Base-by-base conservation (phyloP, 2,329 filamentous ascomycete genomes). In the Amylocarpus encephaloides region DNA sequence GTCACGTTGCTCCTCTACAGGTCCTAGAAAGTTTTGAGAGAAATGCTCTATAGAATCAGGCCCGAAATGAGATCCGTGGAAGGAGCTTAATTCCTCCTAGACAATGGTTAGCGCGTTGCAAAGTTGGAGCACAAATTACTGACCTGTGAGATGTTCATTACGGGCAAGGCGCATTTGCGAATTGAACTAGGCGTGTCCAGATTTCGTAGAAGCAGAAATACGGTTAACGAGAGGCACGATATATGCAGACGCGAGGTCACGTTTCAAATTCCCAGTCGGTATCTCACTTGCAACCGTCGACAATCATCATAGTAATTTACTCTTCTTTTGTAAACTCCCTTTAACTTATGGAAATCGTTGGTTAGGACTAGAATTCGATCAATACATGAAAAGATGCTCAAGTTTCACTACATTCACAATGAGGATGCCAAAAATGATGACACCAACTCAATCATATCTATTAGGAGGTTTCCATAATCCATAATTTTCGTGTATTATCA, bases 41-140 rank as follows among this genome's bases (percentile, higher is more conserved):
- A 88, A 87, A 59, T 88, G 83, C 15, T 72, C 66, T 38, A 75
- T 67, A 55, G 56, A 53, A 22, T 12, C 36, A 2, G 49, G 10
- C 7, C 59, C 58, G 49, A 66, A 64, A 52, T 66, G 64, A 26
- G 54, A 39, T 1, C 55, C 46, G 42, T 65, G 57, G 49, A 66
- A 66, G 29, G 51, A 51, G 10, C 53, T 16, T 9, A 66, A 55
- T 19, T 65, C 62, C 44, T 61, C 53, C 62, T 66, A 35, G 3
- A 19, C 26, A 16, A 26, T 51, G 29, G 58, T 49, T 59, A 53
- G 32, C 48, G 36, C 30, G 19, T 6, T 4, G 5, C 12, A 2
- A 26, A 13, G 16, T 5, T 12, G 29, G 2, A 51, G 5, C 35
- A 18, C 18, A 7, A 13, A 43, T 52, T 7, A 62, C 64, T 10